A percentile compares a stretch with the other conserved stretches of the same genome.
Evolutionary conservation across 352 stramenopile genomes (phyloP).

Genomic region (Phytophthora brassicae): DNA sequence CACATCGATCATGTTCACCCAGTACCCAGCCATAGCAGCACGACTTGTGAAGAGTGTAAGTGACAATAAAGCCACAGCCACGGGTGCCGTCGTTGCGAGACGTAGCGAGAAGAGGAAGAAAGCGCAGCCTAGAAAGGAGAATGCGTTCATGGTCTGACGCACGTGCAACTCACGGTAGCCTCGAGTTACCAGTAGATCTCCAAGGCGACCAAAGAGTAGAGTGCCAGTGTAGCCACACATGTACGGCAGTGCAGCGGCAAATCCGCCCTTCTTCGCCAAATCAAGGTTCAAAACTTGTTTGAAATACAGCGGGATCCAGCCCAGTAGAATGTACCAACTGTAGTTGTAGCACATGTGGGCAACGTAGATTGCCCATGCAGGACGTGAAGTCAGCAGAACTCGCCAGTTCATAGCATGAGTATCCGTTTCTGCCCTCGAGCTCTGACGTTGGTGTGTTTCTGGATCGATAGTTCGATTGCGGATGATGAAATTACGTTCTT

Average conservation of each 20-base stretch:
- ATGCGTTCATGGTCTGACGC: slow-evolving; percentile 76
- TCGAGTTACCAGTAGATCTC: slow-evolving; percentile 64
- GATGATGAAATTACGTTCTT: slow-evolving; percentile 69
- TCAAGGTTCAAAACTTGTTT: slow-evolving; percentile 77
- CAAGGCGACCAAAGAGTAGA: slow-evolving; percentile 68
- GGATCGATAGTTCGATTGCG: slow-evolving; percentile 58
- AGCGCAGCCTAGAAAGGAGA: slow-evolving; percentile 71
- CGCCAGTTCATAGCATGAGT: slow-evolving; percentile 63
- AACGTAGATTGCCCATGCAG: slow-evolving; percentile 85
- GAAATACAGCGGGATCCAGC: slow-evolving; percentile 90
- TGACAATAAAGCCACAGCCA: slow-evolving; percentile 68
- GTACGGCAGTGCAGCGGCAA: slow-evolving; percentile 75
- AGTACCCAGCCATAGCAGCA: slow-evolving; percentile 78
- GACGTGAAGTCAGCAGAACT: slow-evolving; percentile 60
- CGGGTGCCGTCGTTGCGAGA: slow-evolving; percentile 52
- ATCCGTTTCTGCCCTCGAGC: slow-evolving; percentile 40
- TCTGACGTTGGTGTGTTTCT: slow-evolving; percentile 42
- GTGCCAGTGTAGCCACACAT: slow-evolving; percentile 78
- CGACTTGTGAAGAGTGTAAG: slow-evolving; percentile 79
- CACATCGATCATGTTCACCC: slow-evolving; percentile 92
- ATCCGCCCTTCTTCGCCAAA: slow-evolving; percentile 60
- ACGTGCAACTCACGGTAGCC: slow-evolving; percentile 74
- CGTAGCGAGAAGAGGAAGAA: slow-evolving; percentile 73
- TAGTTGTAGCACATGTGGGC: slow-evolving; percentile 90
- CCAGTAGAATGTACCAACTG: slow-evolving; percentile 85